phyloP scores from a whole-genome alignment of 306 rosid genomes.

The Dryas octopetala region DNA sequence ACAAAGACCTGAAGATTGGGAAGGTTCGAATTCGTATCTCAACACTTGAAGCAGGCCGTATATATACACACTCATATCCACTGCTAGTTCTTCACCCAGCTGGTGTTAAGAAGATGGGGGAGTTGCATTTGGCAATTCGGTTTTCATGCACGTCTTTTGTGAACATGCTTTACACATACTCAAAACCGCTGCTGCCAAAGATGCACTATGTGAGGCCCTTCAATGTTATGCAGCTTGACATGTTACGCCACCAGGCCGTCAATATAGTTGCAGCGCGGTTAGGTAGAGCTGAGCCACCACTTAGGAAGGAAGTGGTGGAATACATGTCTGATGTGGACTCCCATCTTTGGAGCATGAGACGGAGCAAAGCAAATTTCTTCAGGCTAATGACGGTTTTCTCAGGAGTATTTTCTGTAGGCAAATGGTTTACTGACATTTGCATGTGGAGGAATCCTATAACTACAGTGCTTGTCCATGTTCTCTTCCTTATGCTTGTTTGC shows the following conservation, averaged over 20 bases:
- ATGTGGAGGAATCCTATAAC: conserved; percentile 54
- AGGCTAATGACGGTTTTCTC: conserved; percentile 50
- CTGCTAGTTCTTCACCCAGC: conserved; percentile 45
- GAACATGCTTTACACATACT: conserved; percentile 46
- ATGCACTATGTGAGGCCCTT: conserved; percentile 55
- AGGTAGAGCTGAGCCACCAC: conserved; percentile 53
- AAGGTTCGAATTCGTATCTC: conserved; percentile 53
- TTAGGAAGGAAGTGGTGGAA: conserved; percentile 48
- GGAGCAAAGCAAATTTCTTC: conserved; percentile 51
- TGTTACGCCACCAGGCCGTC: conserved; percentile 53
- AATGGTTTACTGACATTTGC: conserved; percentile 51
- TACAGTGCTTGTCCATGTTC: conserved; percentile 47
- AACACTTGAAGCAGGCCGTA: conserved; percentile 51
- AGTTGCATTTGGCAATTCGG: conserved; percentile 52
- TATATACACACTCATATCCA: conserved; percentile 54
- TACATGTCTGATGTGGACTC: conserved; percentile 63
- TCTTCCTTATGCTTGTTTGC: conserved; percentile 55
- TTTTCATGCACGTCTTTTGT: conserved; percentile 49
- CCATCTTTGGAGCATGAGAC: conserved; percentile 55
- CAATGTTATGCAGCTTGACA: conserved; percentile 40
- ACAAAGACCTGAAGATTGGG: conserved; percentile 46
- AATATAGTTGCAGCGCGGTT: conserved; percentile 50
- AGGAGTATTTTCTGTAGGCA: conserved; percentile 41
- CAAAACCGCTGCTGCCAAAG: conserved; percentile 48
- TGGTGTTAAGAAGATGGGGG: conserved; percentile 57